Percentiles rank a stretch among this genome's conserved stretches.
Conservation (phyloP, 805 yeast genomes). For the Barnettozyma salicaria region DNA sequence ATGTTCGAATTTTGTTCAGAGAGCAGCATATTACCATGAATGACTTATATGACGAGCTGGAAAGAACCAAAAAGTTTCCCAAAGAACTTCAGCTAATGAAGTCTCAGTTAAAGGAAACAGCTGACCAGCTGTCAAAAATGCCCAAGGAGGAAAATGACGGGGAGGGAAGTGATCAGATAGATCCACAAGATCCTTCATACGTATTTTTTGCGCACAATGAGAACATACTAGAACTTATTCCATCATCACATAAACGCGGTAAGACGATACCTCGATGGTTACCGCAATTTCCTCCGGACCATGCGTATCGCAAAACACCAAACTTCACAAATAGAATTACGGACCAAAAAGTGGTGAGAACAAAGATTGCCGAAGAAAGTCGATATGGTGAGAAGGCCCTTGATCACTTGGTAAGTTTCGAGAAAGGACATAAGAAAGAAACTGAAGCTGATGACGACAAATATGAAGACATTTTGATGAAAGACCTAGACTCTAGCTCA, state of each 20-base stretch:
- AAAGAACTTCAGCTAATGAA: slow-evolving; percentile 17
- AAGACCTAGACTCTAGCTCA: slow-evolving; percentile 11
- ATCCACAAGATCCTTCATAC: slow-evolving; percentile 38
- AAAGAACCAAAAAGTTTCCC: slow-evolving; percentile 18
- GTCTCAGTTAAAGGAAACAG: slow-evolving; percentile 9
- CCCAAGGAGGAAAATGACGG: slow-evolving; percentile 10
- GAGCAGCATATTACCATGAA: slow-evolving; percentile 36
- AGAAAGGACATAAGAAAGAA: slow-evolving; percentile 4
- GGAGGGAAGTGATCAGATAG: slow-evolving; percentile 9
- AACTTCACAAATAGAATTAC: slow-evolving; percentile 53
- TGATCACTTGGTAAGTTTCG: slow-evolving; percentile 44
- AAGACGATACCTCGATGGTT: slow-evolving; percentile 59
- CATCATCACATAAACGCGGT: slow-evolving; percentile 36
- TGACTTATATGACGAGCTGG: slow-evolving; percentile 36
- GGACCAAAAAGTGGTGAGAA: slow-evolving; percentile 66
- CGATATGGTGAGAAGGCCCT: slow-evolving; percentile 74
- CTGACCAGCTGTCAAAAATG: slow-evolving; percentile 4
- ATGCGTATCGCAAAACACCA: slow-evolving; percentile 80
- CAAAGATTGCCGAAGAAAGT: slow-evolving; percentile 74
- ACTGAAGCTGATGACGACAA: slow-evolving; percentile 7
- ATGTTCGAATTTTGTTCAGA: slow-evolving; percentile 39
- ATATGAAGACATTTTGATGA: slow-evolving; percentile 3
- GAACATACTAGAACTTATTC: slow-evolving; percentile 50
- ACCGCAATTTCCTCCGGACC: slow-evolving; percentile 91
- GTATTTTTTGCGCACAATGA: slow-evolving; percentile 49